Evolutionary conservation across 768 basidiomycete genomes (phyloP).

Genomic region (Amanita pallidorosea): DNA sequence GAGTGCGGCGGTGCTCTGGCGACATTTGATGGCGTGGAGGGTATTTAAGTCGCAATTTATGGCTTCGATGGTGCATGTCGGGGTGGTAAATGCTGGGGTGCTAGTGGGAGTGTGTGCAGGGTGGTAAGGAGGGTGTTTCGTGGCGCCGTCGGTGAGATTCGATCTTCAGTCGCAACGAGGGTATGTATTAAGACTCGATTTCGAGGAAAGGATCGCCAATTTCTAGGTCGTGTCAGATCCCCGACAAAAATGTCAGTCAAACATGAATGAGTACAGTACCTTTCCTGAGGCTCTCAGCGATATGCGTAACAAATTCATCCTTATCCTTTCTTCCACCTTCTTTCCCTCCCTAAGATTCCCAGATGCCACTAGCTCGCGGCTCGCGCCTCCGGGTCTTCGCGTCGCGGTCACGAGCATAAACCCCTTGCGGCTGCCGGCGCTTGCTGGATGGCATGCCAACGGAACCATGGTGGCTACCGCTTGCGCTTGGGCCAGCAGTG

Average conservation of each 20-base stretch:
- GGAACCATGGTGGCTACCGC: neutral
- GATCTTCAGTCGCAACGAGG: no score
- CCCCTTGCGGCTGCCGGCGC: constrained; percentile 11
- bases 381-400: constrained; percentile 39
- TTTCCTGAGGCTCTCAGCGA: constrained; percentile 46
- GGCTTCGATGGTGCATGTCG: no score
- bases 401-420: constrained; percentile 32
- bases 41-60: no score
- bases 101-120: no score
- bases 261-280: constrained; percentile 19
- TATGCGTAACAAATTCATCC: constrained; percentile 35
- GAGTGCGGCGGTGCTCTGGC: no score
- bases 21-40: no score
- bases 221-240: constrained; percentile 20
- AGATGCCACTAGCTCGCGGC: constrained; percentile 17
- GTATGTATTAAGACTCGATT: neutral
- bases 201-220: constrained; percentile 49
- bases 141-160: no score
- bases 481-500: neutral
- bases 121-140: no score
- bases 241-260: neutral
- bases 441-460: neutral
- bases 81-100: no score
- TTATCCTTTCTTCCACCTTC: constrained; percentile 33
- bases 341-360: neutral